Evolutionary conservation across 345 rosid species (phyloP).

Genomic region (Eucalyptus decipiens): DNA sequence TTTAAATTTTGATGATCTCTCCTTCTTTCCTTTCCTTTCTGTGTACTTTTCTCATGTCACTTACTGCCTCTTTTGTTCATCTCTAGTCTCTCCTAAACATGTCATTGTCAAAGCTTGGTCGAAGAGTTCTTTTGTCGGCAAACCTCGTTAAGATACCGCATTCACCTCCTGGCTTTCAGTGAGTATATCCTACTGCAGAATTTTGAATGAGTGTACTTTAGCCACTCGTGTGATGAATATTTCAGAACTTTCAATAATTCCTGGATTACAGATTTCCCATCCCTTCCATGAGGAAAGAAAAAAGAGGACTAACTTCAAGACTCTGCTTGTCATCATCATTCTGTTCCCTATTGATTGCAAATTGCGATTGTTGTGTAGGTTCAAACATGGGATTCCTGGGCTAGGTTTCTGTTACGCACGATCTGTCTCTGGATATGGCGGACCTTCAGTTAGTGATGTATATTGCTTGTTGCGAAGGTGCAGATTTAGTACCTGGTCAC

Average conservation of each 20-base stretch:
- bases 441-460: background rate
- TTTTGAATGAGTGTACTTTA: background rate
- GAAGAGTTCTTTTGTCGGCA: background rate
- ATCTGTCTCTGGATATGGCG: background rate
- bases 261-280: background rate
- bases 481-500: constrained; percentile 6
- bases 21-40: background rate
- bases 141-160: background rate
- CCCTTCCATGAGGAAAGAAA: background rate
- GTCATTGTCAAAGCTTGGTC: constrained; percentile 14
- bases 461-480: background rate
- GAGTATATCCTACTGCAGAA: background rate
- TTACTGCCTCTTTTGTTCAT: background rate
- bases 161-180: constrained; percentile 7
- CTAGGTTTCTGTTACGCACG: constrained; percentile 7
- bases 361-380: background rate
- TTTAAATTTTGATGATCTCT: background rate
- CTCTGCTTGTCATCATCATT: background rate
- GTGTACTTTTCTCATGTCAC: background rate
- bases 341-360: background rate
- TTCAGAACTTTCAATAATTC: background rate
- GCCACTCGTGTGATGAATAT: background rate
- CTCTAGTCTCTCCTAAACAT: background rate
- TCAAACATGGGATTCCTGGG: background rate
- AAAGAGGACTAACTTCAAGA: background rate